Conservation (phyloP, 169 alveolate genomes). For the Blepharisma undulans region DNA sequence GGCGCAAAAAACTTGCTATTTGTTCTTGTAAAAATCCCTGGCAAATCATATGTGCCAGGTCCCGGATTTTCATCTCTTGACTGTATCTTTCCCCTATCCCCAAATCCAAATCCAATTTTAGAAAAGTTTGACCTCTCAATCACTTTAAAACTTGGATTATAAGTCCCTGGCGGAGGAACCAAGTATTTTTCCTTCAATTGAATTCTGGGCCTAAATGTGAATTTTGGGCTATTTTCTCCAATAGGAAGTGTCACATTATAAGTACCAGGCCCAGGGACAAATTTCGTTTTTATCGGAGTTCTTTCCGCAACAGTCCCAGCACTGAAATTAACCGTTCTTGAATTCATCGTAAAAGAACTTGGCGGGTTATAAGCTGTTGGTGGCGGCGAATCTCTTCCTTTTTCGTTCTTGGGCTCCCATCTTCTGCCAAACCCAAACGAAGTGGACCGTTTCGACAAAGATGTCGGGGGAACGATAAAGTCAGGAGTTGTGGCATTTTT, state of each 20-base stretch:
- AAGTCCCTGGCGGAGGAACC: not conserved
- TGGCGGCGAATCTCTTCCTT: not conserved
- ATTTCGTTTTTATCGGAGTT: not conserved
- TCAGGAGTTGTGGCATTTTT: not conserved
- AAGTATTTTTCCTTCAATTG: not conserved
- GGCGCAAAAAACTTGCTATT: not conserved
- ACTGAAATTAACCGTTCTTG: not conserved
- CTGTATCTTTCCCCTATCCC: not conserved
- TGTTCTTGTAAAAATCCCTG: not conserved
- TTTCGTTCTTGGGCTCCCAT: not conserved
- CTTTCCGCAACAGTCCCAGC: not conserved
- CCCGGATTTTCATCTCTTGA: not conserved
- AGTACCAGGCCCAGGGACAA: conserved; percentile 21
- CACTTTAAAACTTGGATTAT: not conserved
- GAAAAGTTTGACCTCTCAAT: not conserved
- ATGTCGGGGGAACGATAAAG: not conserved
- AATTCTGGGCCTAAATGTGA: conserved; percentile 10
- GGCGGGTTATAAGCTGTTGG: conserved; percentile 4
- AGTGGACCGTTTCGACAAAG: not conserved
- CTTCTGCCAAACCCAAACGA: conserved; percentile 7
- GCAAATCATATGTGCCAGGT: not conserved
- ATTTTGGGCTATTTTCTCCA: not conserved
- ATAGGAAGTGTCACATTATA: not conserved
- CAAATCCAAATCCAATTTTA: not conserved
- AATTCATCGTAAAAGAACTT: not conserved